A percentile compares a stretch with the other conserved stretches of the same genome.
These are phyloP conservation scores for Piper longum DNA, from an alignment of 164 flowering plant genomes.

Conservation along the genomic window DNA sequence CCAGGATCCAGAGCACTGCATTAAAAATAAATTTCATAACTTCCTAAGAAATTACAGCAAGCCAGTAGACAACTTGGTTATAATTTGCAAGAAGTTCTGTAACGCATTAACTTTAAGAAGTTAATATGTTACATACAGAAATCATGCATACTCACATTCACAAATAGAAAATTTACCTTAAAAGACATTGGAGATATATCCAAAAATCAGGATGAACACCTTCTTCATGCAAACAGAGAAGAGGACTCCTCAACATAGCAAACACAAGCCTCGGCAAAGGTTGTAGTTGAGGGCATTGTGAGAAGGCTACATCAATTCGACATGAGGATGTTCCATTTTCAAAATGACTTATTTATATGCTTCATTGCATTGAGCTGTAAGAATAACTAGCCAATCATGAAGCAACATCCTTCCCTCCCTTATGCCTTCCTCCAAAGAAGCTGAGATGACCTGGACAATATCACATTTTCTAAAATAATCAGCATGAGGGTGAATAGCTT, in stretches of 20 bases:
- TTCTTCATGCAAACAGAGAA: conserved; percentile 95
- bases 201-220: conserved; percentile 98
- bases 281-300: conserved; percentile 84
- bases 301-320: conserved; percentile 64
- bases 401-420: conserved; percentile 89
- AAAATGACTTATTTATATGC: conserved; percentile 50
- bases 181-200: conserved; percentile 89
- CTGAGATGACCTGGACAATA: conserved; percentile 58
- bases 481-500: neutral
- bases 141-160: neutral
- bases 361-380: conserved; percentile 87
- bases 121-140: no score
- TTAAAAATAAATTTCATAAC: conserved; percentile 8
- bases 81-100: no score
- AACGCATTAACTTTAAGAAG: no score
- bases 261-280: conserved; percentile 77
- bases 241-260: conserved; percentile 84
- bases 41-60: neutral
- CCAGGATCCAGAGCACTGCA: conserved; percentile 94
- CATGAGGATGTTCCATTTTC: conserved; percentile 39
- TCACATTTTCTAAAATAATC: conserved; percentile 2
- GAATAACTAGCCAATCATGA: conserved; percentile 98
- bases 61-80: neutral
- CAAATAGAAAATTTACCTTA: conserved; percentile 43
- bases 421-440: conserved; percentile 89